phyloP scores from a whole-genome alignment of 2,329 filamentous ascomycete species.

The Parastagonospora nodorum region DNA sequence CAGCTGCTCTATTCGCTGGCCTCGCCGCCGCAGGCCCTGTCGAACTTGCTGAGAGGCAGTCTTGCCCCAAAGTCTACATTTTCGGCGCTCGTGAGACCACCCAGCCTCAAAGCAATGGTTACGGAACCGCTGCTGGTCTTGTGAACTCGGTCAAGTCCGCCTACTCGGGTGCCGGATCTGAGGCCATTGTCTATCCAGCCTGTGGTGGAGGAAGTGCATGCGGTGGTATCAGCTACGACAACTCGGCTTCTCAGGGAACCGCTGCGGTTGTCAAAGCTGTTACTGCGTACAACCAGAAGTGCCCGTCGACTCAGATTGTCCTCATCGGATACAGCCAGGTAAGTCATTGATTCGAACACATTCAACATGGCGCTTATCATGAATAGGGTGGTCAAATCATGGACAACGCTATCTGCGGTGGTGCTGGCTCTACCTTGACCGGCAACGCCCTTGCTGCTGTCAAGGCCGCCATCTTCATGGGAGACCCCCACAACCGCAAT shows the following conservation, averaged over 20 bases:
- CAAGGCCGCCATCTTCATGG: constrained; percentile 69
- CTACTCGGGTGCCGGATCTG: constrained; percentile 47
- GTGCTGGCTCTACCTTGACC: constrained; percentile 54
- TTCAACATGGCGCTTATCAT: constrained; percentile 7
- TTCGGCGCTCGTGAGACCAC: constrained; percentile 54
- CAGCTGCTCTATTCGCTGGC: constrained; percentile 34
- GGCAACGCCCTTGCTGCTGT: constrained; percentile 59
- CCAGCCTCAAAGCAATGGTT: constrained; percentile 43
- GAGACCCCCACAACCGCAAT: constrained; percentile 62
- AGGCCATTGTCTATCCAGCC: constrained; percentile 58
- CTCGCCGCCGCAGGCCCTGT: constrained; percentile 43
- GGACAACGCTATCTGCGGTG: constrained; percentile 66
- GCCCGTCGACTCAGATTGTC: constrained; percentile 63
- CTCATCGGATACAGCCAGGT: constrained; percentile 68
- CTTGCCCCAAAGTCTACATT: constrained; percentile 51
- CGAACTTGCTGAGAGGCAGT: constrained; percentile 42
- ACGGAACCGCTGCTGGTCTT: constrained; percentile 47
- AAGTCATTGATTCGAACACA: constrained; percentile 6
- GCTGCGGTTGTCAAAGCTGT: constrained; percentile 64
- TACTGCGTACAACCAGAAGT: constrained; percentile 61
- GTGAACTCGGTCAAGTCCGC: constrained; percentile 49
- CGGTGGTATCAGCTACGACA: constrained; percentile 64
- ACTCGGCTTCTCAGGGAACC: constrained; percentile 63
- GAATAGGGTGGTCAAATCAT: constrained; percentile 65
- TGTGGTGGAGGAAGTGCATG: constrained; percentile 66